Conservation (phyloP, 306 rosid genomes). For the Pterocarpus macrocarpus region DNA sequence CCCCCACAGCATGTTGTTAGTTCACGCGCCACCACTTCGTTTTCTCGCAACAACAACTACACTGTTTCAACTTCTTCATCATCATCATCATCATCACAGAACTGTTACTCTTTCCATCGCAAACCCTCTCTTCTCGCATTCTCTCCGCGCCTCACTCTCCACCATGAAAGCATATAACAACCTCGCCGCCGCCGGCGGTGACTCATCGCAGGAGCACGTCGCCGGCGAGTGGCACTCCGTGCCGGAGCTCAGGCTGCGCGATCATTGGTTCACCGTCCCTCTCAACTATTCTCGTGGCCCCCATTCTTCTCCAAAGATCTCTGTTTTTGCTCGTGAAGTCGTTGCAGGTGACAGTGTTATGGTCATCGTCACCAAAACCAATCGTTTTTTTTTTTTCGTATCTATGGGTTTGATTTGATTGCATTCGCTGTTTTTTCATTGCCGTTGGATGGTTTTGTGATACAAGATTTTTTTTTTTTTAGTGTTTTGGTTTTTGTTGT, state of each 20-base stretch:
- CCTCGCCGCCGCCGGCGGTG: neutral
- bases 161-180: constrained; percentile 50
- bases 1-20: constrained; percentile 40
- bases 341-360: constrained; percentile 67
- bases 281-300: constrained; percentile 66
- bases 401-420: neutral
- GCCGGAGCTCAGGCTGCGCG: constrained; percentile 89
- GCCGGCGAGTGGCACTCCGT: constrained; percentile 78
- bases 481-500: too few relatives aligned
- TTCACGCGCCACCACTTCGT: constrained; percentile 50
- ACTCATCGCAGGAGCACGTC: constrained; percentile 62
- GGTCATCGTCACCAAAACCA: neutral
- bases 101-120: constrained; percentile 11
- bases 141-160: constrained; percentile 29
- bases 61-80: constrained; percentile 7
- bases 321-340: constrained; percentile 93
- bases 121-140: constrained; percentile 38
- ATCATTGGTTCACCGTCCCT: constrained; percentile 79
- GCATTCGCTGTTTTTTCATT: neutral
- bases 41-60: constrained; percentile 26
- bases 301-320: constrained; percentile 61
- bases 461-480: neutral
- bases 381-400: neutral
- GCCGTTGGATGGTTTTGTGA: constrained; percentile 29
- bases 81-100: neutral